phyloP scores from a whole-genome alignment of 768 basidiomycete genomes.

The Tricholomella constricta region DNA sequence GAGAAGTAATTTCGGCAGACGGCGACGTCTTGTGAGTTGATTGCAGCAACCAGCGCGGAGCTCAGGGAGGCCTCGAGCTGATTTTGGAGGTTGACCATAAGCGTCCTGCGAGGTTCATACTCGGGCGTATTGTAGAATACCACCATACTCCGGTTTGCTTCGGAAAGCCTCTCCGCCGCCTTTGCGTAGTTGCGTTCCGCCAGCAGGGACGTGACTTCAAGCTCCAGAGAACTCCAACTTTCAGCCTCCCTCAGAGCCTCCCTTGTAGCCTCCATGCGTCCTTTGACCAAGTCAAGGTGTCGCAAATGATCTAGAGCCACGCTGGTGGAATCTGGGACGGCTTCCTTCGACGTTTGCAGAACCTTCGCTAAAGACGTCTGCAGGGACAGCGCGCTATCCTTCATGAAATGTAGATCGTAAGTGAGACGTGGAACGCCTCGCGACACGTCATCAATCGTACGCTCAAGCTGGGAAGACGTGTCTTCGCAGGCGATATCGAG shows the following conservation, averaged over 20 bases:
- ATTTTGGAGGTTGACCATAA: constrained; percentile 93
- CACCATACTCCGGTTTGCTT: constrained; percentile 86
- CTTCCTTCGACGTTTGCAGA: constrained; percentile 51
- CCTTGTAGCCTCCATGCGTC: constrained; percentile 83
- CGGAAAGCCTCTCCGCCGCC: constrained; percentile 89
- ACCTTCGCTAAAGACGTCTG: constrained; percentile 67
- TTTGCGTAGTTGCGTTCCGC: constrained; percentile 78
- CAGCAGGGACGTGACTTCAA: constrained; percentile 87
- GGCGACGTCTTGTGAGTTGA: constrained; percentile 74
- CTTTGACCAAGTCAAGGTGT: constrained; percentile 80
- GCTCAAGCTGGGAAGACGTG: constrained; percentile 83
- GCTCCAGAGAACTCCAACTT: constrained; percentile 93
- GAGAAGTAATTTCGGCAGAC: constrained; percentile 77
- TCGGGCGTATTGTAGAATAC: constrained; percentile 93
- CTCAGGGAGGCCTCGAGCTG: constrained; percentile 92
- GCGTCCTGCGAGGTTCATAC: constrained; percentile 80
- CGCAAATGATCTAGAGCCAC: constrained; percentile 76
- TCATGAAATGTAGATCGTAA: constrained; percentile 97
- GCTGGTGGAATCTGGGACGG: constrained; percentile 59
- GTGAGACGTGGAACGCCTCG: constrained; percentile 87
- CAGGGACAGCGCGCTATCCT: constrained; percentile 82
- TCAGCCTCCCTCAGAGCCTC: constrained; percentile 94
- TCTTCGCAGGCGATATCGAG: constrained; percentile 89
- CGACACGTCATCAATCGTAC: constrained; percentile 90
- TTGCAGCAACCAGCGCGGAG: constrained; percentile 86